Percentiles rank a stretch among this genome's conserved stretches.
Conservation (phyloP, 2,329 filamentous ascomycete species). For the Beauveria scarabaeidicola region DNA sequence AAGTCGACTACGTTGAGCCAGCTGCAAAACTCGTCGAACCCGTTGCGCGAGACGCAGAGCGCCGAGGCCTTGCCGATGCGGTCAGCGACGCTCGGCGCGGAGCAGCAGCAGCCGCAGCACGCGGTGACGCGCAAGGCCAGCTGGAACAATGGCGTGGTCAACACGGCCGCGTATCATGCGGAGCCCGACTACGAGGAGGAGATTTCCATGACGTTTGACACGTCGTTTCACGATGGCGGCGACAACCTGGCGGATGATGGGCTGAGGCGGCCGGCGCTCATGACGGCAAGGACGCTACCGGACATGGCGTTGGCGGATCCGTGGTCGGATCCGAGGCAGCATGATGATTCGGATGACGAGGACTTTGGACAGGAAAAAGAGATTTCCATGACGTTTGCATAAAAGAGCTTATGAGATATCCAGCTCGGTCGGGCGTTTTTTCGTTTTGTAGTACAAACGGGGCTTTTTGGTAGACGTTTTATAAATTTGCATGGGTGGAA, state of each 20-base stretch:
- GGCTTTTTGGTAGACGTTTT: background rate
- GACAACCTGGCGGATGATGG: slow-evolving; percentile 23
- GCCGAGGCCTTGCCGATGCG: slow-evolving; percentile 28
- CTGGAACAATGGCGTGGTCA: slow-evolving; percentile 12
- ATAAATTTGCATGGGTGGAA: background rate
- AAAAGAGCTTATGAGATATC: slow-evolving; percentile 14
- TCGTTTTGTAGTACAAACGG: background rate
- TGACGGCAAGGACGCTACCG: slow-evolving; percentile 40
- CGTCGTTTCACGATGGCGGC: slow-evolving; percentile 39
- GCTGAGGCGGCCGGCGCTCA: slow-evolving; percentile 19
- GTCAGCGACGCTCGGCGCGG: slow-evolving; percentile 12
- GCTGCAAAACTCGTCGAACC: background rate
- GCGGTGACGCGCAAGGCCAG: slow-evolving; percentile 7
- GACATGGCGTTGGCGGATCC: slow-evolving; percentile 48
- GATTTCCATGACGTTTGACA: slow-evolving; percentile 66
- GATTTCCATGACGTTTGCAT: slow-evolving; percentile 77
- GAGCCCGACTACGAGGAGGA: slow-evolving; percentile 34
- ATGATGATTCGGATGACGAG: slow-evolving; percentile 49
- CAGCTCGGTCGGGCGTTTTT: slow-evolving; percentile 1
- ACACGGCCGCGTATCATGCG: slow-evolving; percentile 20
- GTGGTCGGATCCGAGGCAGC: slow-evolving; percentile 38
- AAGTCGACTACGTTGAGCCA: slow-evolving; percentile 17
- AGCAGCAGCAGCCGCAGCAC: slow-evolving; percentile 14
- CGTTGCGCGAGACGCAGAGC: slow-evolving; percentile 39
- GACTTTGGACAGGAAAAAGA: slow-evolving; percentile 66